Conservation (phyloP, 805 yeast species). For the Saccharomyces mikatae region DNA sequence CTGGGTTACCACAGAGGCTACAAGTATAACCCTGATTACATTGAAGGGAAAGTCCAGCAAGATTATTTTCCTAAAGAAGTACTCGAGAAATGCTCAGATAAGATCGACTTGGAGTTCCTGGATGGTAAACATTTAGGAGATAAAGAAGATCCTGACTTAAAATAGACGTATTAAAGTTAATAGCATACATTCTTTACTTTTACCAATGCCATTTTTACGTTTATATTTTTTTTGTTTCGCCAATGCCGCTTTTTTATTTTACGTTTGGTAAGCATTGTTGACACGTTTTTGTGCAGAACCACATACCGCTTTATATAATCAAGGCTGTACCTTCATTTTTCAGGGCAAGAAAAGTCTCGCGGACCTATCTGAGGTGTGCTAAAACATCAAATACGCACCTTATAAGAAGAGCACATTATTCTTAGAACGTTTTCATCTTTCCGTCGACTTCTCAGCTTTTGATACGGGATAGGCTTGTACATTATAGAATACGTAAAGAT, state of each 20-base stretch:
- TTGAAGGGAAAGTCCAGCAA: constrained; percentile 67
- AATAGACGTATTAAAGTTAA: neutral
- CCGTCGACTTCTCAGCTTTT: neutral
- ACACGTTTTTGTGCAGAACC: neutral
- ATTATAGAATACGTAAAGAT: neutral
- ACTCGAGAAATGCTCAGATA: constrained; percentile 15
- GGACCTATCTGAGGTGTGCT: neutral
- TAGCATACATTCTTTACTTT: neutral
- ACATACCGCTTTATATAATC: neutral
- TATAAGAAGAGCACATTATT: neutral
- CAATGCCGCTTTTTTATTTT: neutral
- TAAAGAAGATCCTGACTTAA: constrained; percentile 36
- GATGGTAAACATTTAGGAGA: constrained; percentile 49
- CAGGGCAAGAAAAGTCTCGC: neutral
- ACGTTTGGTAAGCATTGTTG: neutral
- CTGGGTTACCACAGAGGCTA: constrained; percentile 78
- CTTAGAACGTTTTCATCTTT: neutral
- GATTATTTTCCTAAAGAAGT: constrained; percentile 64
- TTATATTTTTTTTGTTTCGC: neutral
- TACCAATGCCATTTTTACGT: neutral
- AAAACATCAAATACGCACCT: neutral
- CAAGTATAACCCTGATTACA: constrained; percentile 79
- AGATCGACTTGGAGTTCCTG: constrained; percentile 41
- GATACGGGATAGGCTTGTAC: neutral
- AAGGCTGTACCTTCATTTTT: neutral